Conservation (phyloP, 306 rosid species). For the Geum urbanum region DNA sequence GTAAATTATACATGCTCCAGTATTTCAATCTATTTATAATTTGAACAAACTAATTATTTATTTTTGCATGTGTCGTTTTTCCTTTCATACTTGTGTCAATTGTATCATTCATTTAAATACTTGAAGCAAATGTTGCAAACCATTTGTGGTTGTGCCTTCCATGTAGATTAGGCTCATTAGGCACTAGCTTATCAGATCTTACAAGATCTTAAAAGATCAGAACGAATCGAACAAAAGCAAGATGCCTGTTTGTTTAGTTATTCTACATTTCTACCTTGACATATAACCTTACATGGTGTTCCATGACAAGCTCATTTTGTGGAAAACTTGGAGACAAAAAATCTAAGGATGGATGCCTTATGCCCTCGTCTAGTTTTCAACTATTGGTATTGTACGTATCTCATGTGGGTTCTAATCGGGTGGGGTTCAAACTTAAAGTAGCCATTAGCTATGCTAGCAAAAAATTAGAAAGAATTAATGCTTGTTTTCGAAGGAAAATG, state of each 20-base stretch:
- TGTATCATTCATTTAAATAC: slow-evolving; percentile 18
- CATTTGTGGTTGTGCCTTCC: slow-evolving; percentile 29
- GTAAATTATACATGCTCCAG: too few species aligned
- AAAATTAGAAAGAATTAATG: neutral
- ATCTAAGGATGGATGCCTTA: slow-evolving; percentile 10
- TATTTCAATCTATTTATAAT: too few species aligned
- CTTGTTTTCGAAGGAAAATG: slow-evolving; percentile 20
- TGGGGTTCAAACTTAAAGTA: slow-evolving; percentile 22
- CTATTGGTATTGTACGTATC: neutral
- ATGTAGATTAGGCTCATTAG: slow-evolving; percentile 6
- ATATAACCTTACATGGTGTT: neutral
- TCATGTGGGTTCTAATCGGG: slow-evolving; percentile 9
- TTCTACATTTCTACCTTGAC: neutral
- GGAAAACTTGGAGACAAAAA: neutral
- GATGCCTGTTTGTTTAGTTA: slow-evolving; percentile 2
- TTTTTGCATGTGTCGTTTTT: neutral
- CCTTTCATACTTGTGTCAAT: slow-evolving; percentile 28
- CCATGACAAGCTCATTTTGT: neutral
- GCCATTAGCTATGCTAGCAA: neutral
- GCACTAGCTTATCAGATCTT: slow-evolving; percentile 40
- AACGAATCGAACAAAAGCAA: slow-evolving; percentile 22
- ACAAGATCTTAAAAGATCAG: slow-evolving; percentile 34
- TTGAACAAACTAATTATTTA: too few species aligned
- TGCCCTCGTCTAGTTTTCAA: slow-evolving; percentile 1
- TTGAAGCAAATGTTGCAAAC: neutral